phyloP scores from a whole-genome alignment of 2,329 filamentous ascomycete genomes.

The Clarireedia sp. region DNA sequence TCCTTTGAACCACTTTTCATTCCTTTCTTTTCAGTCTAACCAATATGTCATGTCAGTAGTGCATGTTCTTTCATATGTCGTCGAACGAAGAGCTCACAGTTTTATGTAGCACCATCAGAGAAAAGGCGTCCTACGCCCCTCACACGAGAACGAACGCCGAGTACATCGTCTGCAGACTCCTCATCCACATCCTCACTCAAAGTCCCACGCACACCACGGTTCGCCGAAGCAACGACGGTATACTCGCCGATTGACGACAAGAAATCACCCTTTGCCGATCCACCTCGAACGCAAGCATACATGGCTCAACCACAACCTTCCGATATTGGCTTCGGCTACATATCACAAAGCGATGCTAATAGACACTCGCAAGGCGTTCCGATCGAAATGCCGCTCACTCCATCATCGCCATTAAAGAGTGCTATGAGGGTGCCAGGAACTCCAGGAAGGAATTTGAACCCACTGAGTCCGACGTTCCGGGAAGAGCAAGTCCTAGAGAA shows the following conservation, averaged over 20 bases:
- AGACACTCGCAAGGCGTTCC: conserved; percentile 35
- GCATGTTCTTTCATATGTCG: background rate
- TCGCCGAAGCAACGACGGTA: conserved; percentile 72
- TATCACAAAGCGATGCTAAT: conserved; percentile 50
- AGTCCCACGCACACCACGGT: conserved; percentile 66
- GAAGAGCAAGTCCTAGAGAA: conserved; percentile 86
- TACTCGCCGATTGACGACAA: conserved; percentile 62
- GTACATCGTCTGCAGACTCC: conserved; percentile 33
- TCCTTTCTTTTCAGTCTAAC: conserved; percentile 10
- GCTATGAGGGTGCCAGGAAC: conserved; percentile 84
- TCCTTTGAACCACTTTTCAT: conserved; percentile 7
- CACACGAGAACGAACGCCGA: conserved; percentile 32
- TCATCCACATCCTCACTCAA: conserved; percentile 41
- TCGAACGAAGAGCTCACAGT: conserved; percentile 2
- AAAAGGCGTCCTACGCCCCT: conserved; percentile 26
- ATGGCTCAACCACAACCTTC: conserved; percentile 63
- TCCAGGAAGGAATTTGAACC: conserved; percentile 66
- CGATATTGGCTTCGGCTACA: conserved; percentile 90
- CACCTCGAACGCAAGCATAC: conserved; percentile 41
- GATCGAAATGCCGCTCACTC: conserved; percentile 56
- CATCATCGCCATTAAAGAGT: conserved; percentile 78
- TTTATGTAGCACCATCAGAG: conserved; percentile 14
- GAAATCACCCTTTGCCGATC: conserved; percentile 51
- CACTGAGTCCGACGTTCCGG: conserved; percentile 81
- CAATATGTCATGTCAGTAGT: conserved; percentile 23